Evolutionary conservation across 257 asterid genomes (phyloP), one percentile per base, ranked within the genome.

Genomic region (Forsythia suspensa): DNA sequence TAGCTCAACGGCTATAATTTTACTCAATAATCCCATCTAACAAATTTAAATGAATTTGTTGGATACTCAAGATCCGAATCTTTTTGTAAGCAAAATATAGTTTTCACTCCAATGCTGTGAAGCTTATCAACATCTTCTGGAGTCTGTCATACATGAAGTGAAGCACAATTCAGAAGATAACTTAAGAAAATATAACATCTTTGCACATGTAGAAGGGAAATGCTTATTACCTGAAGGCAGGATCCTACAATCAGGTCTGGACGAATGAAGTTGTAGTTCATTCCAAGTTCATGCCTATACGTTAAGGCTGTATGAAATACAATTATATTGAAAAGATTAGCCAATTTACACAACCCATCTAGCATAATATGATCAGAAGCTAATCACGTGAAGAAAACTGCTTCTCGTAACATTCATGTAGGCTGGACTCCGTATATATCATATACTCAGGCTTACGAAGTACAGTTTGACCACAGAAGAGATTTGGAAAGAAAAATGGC

Each of bases 21-120:
- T 55, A 51, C 79, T 76, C 70, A 70, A 12, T 18, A 52, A 52
- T n/a, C 40, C 76, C 70, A 37, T 12, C 15, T 51, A 24, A 57
- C 5, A 41, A 4, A 71, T 42, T 68, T 57, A 67, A 74, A 80
- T 61, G 61, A 71, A 46, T 46, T 68, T 84, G 70, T 65, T 66
- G 97, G 97, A 94, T 95, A 95, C 98, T 93, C 98, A 20, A 95
- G 98, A 88, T 95, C 99, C 65, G 97, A 86, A 80, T 95, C 90
- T 83, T 91, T 80, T 75, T 95, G 99, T 79, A 93, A 86, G 89
- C 99, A 95, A 85, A 90, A 95, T 74, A 95, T 89, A 65, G 99
- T 95, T 85, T 90, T 93, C 77, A 93, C 99, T 85, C 98, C 99
- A 85, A 93, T 87, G 36, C 73, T 74, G 24, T 92, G 95, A 85